Percentiles rank a stretch among this genome's conserved stretches.
These are phyloP conservation scores for Pichia cabralensis DNA, from an alignment of 805 yeast species.

Conservation along the genomic window DNA sequence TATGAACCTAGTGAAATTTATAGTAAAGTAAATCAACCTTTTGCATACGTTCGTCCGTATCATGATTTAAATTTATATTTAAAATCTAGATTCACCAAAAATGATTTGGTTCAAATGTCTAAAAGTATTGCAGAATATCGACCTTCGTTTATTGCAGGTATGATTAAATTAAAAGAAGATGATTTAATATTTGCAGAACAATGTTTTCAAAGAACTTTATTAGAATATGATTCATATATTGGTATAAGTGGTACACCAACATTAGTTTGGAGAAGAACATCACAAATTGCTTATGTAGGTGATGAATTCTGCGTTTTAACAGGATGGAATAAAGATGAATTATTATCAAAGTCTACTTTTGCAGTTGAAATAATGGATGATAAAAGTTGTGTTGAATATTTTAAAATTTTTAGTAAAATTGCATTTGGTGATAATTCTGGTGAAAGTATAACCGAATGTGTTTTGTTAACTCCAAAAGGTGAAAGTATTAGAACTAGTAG, in stretches of 20 bases:
- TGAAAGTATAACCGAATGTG: conserved; percentile 80
- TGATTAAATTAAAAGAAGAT: conserved; percentile 78
- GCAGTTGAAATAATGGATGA: conserved; percentile 84
- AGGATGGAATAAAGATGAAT: conserved; percentile 74
- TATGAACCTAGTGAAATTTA: conserved; percentile 74
- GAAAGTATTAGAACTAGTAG: conserved; percentile 63
- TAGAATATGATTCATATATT: conserved; percentile 82
- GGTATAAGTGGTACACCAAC: conserved; percentile 88
- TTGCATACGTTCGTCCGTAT: conserved; percentile 84
- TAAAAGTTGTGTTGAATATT: conserved; percentile 75
- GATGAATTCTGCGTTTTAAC: conserved; percentile 85
- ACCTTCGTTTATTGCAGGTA: conserved; percentile 88
- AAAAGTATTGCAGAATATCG: conserved; percentile 83
- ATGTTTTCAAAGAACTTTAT: conserved; percentile 83
- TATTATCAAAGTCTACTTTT: conserved; percentile 59
- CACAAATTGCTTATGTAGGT: conserved; percentile 92
- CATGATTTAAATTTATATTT: conserved; percentile 72
- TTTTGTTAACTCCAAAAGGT: conserved; percentile 50
- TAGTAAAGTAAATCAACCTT: conserved; percentile 63
- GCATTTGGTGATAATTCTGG: conserved; percentile 90
- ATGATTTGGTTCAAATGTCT: conserved; percentile 64
- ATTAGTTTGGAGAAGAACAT: conserved; percentile 90
- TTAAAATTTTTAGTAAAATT: conserved; percentile 70
- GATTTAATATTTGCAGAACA: conserved; percentile 94
- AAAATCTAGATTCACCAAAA: conserved; percentile 56